Evolutionary conservation across 345 rosid species (phyloP).

Genomic region (Citrus unshiu): DNA sequence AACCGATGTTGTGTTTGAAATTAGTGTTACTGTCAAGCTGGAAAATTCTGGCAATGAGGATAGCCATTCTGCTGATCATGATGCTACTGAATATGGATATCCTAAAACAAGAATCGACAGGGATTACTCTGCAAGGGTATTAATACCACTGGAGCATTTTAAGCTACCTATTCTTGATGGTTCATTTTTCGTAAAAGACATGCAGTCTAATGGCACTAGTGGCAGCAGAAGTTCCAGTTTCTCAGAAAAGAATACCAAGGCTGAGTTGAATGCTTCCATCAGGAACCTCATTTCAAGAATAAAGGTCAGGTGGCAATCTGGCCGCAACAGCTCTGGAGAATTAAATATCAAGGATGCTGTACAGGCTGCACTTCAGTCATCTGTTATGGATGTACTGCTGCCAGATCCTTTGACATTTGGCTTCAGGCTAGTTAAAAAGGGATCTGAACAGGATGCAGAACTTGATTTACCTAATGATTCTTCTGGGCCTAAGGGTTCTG

Average conservation of each 20-base stretch:
- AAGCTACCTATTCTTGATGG: constrained; percentile 92
- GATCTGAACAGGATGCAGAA: constrained; percentile 13
- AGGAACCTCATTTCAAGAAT: constrained; percentile 84
- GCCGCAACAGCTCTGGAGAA: constrained; percentile 93
- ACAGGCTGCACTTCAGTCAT: constrained; percentile 83
- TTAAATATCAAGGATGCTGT: constrained; percentile 86
- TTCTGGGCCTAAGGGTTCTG: constrained; percentile 42
- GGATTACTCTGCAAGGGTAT: constrained; percentile 86
- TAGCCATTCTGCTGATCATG: constrained; percentile 38
- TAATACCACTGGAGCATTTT: constrained; percentile 95
- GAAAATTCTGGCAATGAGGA: constrained; percentile 55
- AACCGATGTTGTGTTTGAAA: constrained; percentile 90
- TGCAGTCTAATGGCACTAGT: constrained; percentile 43
- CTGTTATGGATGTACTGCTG: constrained; percentile 89
- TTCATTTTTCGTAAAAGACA: constrained; percentile 70
- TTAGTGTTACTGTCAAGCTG: constrained; percentile 75
- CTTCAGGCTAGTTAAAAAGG: constrained; percentile 66
- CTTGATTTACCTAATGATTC: constrained; percentile 23
- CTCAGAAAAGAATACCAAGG: constrained; percentile 83
- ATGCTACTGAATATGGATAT: constrained; percentile 62
- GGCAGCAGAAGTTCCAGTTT: constrained; percentile 52
- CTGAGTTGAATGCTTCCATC: constrained; percentile 83
- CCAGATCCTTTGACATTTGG: constrained; percentile 97
- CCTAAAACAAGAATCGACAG: constrained; percentile 91
- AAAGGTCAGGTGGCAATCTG: constrained; percentile 95